Base-by-base conservation (phyloP, 331 rosid species). In the Malus hybrid region DNA sequence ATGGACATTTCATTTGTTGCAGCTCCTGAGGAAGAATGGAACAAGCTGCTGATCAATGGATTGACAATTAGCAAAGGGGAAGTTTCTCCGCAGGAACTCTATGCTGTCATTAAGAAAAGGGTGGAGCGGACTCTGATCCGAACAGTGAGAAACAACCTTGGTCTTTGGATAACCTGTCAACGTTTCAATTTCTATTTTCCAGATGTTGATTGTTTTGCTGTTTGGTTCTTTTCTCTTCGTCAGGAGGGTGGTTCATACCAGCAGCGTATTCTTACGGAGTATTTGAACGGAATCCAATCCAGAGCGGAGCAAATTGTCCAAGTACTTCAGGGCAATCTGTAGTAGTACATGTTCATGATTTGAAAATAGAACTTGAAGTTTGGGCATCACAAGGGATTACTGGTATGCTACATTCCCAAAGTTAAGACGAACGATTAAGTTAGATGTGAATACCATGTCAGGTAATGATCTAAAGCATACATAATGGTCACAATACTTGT, bases 241-340 rank as follows among this genome's bases (percentile, higher is more conserved):
- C 53, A 92, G 99, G 97, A 91, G 84, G 97, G 97, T 71, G 99
- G 96, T 77, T 94, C 97, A 71, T 92, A 92, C 87, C 95, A 86
- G 83, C 97, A 94, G 80, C 87, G 96, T 9, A 81, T 90, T 79
- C 92, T 94, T 56, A 81, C 86, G 0, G 96, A 94, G 81, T 94
- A 90, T 81, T 83, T 94, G 78, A 91, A 89, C 67, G 97, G 96
- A 80, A 94, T 94, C 6, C 89, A 92, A 84, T 82, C 84, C 10
- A 85, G 99, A 81, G 82, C 90, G 1, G 48, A 42, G 48, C 48
- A 42, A 42, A 42, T 92, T 76, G 92, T 87, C 79, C 86, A 68
- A 81, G 80, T 82, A 63, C 88, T 94, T 75, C 85, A 85, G 85
- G 91, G 96, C 56, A 88, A 83, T 53, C 73, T 68, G 29, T 79